A percentile compares a stretch with the other conserved stretches of the same genome.
These are phyloP conservation scores for Verticillium alfalfae DNA, from an alignment of 2,329 filamentous ascomycete species.

Conservation along the genomic window DNA sequence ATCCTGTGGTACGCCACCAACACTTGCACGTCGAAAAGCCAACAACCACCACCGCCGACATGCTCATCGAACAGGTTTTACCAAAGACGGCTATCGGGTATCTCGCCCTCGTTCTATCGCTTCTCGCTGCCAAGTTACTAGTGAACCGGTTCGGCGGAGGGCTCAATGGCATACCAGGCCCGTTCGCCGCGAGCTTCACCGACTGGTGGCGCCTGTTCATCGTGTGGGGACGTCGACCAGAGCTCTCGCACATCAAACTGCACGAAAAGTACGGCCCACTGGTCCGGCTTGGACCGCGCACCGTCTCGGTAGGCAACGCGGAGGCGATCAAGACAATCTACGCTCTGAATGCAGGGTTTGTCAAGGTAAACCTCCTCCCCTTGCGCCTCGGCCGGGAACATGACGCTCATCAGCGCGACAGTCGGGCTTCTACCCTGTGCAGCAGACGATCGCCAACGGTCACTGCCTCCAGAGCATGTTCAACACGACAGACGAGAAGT, in stretches of 20 bases:
- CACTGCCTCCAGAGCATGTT: slow-evolving; percentile 23
- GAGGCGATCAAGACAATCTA: slow-evolving; percentile 72
- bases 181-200: slow-evolving; percentile 54
- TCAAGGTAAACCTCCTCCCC: slow-evolving; percentile 52
- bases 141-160: slow-evolving; percentile 2
- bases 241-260: slow-evolving; percentile 62
- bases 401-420: background rate
- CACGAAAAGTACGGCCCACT: slow-evolving; percentile 69
- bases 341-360: slow-evolving; percentile 73
- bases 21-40: background rate
- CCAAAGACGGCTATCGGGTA: background rate
- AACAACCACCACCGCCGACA: background rate
- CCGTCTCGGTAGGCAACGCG: slow-evolving; percentile 67
- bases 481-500: slow-evolving; percentile 28
- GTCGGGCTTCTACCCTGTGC: slow-evolving; percentile 21
- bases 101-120: background rate
- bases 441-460: slow-evolving; percentile 20
- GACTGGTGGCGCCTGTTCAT: slow-evolving; percentile 73
- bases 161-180: slow-evolving; percentile 48
- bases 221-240: slow-evolving; percentile 57
- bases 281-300: slow-evolving; percentile 70
- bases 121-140: background rate
- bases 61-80: slow-evolving; percentile 3
- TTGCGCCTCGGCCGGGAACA: background rate
- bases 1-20: background rate